Conservation (phyloP, 306 rosid genomes). For the Argentina anserina region DNA sequence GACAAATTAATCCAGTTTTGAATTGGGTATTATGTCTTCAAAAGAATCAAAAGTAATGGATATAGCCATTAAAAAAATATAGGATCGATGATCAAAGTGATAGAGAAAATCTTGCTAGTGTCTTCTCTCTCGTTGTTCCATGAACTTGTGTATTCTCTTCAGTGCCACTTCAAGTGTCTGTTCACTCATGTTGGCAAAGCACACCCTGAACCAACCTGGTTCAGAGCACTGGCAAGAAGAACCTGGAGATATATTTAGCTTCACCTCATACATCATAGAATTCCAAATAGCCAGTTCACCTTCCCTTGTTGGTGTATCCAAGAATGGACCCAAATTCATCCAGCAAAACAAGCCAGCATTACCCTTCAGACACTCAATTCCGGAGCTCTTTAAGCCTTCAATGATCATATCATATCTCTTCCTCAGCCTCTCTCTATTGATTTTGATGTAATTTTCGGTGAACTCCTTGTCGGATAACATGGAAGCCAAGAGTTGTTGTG, state of each 20-base stretch:
- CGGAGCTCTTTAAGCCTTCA: conserved; percentile 53
- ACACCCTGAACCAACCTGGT: conserved; percentile 97
- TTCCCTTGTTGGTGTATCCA: conserved; percentile 53
- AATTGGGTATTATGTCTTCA: conserved; percentile 24
- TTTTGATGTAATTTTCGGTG: conserved; percentile 52
- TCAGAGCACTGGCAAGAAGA: conserved; percentile 88
- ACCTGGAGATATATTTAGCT: conserved; percentile 83
- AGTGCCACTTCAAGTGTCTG: conserved; percentile 63
- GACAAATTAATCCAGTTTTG: conserved; percentile 18
- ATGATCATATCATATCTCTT: conserved; percentile 69
- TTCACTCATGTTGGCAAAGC: conserved; percentile 89
- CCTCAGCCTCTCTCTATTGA: conserved; percentile 60
- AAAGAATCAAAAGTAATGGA: conserved; percentile 39
- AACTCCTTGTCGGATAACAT: conserved; percentile 70
- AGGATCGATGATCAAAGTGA: not conserved
- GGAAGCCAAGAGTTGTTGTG: conserved; percentile 67
- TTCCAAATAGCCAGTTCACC: conserved; percentile 73
- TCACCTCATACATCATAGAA: conserved; percentile 46
- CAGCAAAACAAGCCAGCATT: conserved; percentile 93
- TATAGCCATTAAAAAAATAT: conserved; percentile 37
- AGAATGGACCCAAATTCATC: conserved; percentile 73
- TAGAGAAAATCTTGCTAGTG: not conserved
- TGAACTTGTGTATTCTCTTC: conserved; percentile 52
- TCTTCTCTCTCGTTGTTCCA: conserved; percentile 30
- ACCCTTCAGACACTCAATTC: conserved; percentile 81